Evolutionary conservation across 306 rosid species (phyloP).

Genomic region (Vigna reflexopilosa): DNA sequence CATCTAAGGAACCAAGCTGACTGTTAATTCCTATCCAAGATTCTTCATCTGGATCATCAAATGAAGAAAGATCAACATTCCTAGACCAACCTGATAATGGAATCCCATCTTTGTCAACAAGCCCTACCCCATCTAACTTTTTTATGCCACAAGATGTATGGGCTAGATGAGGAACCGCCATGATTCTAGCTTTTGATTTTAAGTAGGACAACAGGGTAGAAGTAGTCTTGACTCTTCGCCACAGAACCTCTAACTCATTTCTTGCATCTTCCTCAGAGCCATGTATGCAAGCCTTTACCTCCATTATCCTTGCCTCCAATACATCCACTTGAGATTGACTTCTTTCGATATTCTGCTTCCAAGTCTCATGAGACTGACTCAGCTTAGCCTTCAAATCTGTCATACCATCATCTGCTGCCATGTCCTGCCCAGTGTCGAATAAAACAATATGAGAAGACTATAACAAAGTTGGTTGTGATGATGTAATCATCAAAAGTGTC

Average conservation of each 20-base stretch:
- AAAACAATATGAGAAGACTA: constrained; percentile 31
- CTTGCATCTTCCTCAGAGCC: constrained; percentile 70
- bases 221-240: constrained; percentile 82
- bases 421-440: constrained; percentile 51
- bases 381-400: constrained; percentile 63
- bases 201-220: constrained; percentile 73
- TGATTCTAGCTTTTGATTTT: constrained; percentile 82
- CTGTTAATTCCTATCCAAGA: constrained; percentile 52
- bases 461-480: background rate
- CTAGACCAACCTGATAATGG: constrained; percentile 77
- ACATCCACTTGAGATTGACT: constrained; percentile 67
- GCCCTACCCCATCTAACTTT: constrained; percentile 73
- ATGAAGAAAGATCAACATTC: constrained; percentile 73
- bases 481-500: constrained; percentile 11
- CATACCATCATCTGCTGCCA: constrained; percentile 71
- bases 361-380: constrained; percentile 62
- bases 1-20: constrained; percentile 62
- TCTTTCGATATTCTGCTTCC: constrained; percentile 77
- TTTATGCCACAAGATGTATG: constrained; percentile 79
- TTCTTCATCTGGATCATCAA: constrained; percentile 67
- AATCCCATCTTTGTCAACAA: constrained; percentile 75
- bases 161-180: constrained; percentile 83
- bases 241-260: constrained; percentile 76
- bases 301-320: constrained; percentile 68
- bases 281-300: constrained; percentile 69